Evolutionary conservation across 345 rosid genomes (phyloP), one percentile per base, ranked within the genome.

Genomic region (Bretschneidera sinensis): DNA sequence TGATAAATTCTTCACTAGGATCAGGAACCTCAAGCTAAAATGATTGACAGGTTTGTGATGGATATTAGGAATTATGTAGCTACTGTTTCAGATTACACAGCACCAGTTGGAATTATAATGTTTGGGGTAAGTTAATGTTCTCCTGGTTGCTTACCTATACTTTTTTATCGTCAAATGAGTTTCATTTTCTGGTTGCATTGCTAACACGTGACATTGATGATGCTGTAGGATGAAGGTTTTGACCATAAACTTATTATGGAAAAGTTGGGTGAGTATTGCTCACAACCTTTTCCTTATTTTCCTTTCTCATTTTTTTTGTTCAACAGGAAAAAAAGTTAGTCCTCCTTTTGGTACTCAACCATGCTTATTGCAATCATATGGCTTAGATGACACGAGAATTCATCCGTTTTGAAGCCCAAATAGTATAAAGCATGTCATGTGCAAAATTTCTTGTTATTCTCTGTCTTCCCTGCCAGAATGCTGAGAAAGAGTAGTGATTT

Each of bases 91-190:
- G 90, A 80, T 64, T 69, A 66, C 59, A 25, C 74, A 10, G 75
- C 85, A 21, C 96, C 97, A 0, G 47, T 75, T 31, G 94, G 83
- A 25, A 80, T 92, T 59, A 75, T 92, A 60, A 76, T 92, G 78
- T 71, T 87, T 67, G 96, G 84, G 66, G 98, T 89, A 72, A 71
- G 81, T 50, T 72, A 21, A 48, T 54, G 35, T 66, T 64, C 31
- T 57, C 17, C 57, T 23, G 21, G 57, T 63, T 58, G 19, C 54
- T 57, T 17, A 21, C 34, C 22, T 21, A n/a, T n/a, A 45, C 16
- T 63, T 39, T 51, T 50, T 14, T 56, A 23, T 59, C n/a, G 54
- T 54, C 24, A 47, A 54, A 24, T 62, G 58, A 53, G 20, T 21
- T 54, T 49, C 39, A 21, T 54, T 71, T 7, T 19, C 24, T 50